Evolutionary conservation across 768 basidiomycete genomes (phyloP), one percentile per base, ranked within the genome.

Genomic region (Tulasnella sp.): DNA sequence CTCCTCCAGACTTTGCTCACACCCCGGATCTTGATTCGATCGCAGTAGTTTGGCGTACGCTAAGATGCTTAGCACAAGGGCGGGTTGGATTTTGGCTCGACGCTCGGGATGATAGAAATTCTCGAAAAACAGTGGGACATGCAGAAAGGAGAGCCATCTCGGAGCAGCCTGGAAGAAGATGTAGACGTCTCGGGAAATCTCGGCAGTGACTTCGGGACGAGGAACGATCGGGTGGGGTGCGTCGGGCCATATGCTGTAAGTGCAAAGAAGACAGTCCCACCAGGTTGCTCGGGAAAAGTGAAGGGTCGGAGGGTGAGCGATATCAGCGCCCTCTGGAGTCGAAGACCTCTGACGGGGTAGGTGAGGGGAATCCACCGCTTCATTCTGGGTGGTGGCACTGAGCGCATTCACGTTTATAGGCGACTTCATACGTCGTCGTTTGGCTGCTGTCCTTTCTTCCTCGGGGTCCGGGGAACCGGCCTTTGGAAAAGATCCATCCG

Each of bases 81-180:
- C 31, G 0, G 62, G 62, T 34, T 62, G 62, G 42, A 62, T 52
- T 31, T 29, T 9, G 49, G 42, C 19, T 17, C 62, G 34, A n/a
- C 24, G 41, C 22, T 50, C 29, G 43, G 62, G 49, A 22, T 59
- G 51, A 25, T 59, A 46, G 58, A 62, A 60, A 25, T 25, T 21
- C 17, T 34, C 30, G 51, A 59, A 60, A 51, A 62, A 62, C 27
- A 62, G 53, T 4, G 57, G 62, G 8, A 62, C 57, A 29, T 62
- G 45, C 25, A 62, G 10, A 57, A 60, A 62, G n/a, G 62, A 59
- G 50, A 62, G 41, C 61, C 45, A 50, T 27, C 43, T 53, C 12
- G 45, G 50, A 5, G 56, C 43, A 38, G 41, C 31, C 50, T 30
- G 58, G 56, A 59, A 59, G 24, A 59, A 22, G 27, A 17, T n/a